Percentiles rank a stretch among this genome's conserved stretches.
phyloP scores from a whole-genome alignment of 352 stramenopile species.

The Pythium apleroticum region DNA sequence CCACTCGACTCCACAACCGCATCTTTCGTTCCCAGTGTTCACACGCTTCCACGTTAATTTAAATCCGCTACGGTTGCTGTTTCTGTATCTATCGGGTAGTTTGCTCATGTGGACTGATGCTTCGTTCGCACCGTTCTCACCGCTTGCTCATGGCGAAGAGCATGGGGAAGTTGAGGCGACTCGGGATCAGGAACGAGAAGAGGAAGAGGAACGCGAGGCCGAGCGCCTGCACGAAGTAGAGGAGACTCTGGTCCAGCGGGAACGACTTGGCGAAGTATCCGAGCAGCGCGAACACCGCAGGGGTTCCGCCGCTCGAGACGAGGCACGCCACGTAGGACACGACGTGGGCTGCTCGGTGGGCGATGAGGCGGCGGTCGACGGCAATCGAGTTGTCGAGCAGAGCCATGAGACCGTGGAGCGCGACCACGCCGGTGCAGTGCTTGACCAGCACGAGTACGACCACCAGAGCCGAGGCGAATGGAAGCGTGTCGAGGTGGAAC shows the following conservation, averaged over 20 bases:
- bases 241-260: conserved; percentile 74
- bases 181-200: conserved; percentile 77
- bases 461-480: conserved; percentile 62
- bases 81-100: background rate
- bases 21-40: background rate
- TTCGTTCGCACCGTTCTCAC: conserved; percentile 31
- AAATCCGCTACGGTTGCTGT: background rate
- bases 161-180: conserved; percentile 79
- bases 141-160: conserved; percentile 80
- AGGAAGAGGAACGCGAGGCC: conserved; percentile 69
- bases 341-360: conserved; percentile 66
- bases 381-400: conserved; percentile 82
- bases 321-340: conserved; percentile 60
- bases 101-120: conserved; percentile 1
- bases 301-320: conserved; percentile 45
- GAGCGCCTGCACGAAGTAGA: conserved; percentile 75
- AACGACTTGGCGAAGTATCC: conserved; percentile 78
- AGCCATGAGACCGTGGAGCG: conserved; percentile 61
- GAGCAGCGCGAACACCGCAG: conserved; percentile 68
- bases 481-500: conserved; percentile 64
- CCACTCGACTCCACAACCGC: too few relatives aligned
- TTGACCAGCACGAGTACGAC: conserved; percentile 61
- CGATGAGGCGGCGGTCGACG: conserved; percentile 61
- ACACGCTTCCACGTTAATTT: conserved; percentile 2
- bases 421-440: conserved; percentile 58